phyloP scores from a whole-genome alignment of 345 rosid species.

The Hibiscus tridactylites region DNA sequence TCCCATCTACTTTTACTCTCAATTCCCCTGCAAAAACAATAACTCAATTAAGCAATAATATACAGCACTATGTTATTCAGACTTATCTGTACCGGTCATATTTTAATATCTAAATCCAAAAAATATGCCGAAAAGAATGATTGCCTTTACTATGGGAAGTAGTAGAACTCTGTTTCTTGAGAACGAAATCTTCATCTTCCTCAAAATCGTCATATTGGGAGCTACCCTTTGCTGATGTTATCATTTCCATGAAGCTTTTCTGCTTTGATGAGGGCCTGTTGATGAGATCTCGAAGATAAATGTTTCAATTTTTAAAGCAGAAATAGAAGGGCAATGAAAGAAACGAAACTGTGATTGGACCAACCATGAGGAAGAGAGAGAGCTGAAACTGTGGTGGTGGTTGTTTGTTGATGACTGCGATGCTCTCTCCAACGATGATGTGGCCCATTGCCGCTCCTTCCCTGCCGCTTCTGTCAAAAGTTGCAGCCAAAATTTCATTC shows the following conservation, averaged over 20 bases:
- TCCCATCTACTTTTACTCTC: slow-evolving; percentile 51
- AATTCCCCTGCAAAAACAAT: slow-evolving; percentile 35
- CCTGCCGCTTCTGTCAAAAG: slow-evolving; percentile 28
- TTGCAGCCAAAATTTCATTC: slow-evolving; percentile 14
- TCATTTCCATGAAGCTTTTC: slow-evolving; percentile 85
- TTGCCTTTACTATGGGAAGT: slow-evolving; percentile 46
- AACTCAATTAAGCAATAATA: background rate
- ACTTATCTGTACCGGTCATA: too few species aligned
- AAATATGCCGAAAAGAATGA: background rate
- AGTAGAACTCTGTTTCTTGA: slow-evolving; percentile 62
- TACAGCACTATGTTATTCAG: background rate
- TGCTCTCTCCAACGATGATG: slow-evolving; percentile 35
- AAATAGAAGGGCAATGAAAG: background rate
- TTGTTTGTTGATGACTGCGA: slow-evolving; percentile 52
- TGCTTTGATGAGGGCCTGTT: slow-evolving; percentile 49
- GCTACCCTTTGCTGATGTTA: slow-evolving; percentile 63
- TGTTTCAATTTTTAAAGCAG: background rate
- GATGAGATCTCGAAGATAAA: background rate
- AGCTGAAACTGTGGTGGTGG: slow-evolving; percentile 50
- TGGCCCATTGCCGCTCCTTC: slow-evolving; percentile 42
- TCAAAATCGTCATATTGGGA: slow-evolving; percentile 57
- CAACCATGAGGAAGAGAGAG: slow-evolving; percentile 65
- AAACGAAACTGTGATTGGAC: slow-evolving; percentile 22
- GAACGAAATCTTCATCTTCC: slow-evolving; percentile 62
- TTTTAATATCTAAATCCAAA: background rate